Conservation (phyloP, 2,329 filamentous ascomycete species). For the Diaporthe vexans region DNA sequence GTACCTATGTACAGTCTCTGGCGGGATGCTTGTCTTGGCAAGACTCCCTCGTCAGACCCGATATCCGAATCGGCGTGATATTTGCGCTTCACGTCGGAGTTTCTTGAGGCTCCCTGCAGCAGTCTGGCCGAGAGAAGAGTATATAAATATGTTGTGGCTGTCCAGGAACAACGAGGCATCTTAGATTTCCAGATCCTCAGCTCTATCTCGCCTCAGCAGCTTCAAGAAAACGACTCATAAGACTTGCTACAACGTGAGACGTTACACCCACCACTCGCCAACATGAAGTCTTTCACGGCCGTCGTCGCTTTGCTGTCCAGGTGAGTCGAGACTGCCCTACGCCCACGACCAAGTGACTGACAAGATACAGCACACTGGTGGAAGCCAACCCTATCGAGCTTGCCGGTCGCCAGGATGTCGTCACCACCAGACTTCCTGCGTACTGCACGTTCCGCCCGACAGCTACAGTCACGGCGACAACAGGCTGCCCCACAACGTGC, state of each 20-base stretch:
- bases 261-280: neutral
- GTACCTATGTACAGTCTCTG: neutral
- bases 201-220: neutral
- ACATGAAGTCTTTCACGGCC: slow-evolving; percentile 18
- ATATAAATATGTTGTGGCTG: neutral
- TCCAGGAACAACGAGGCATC: neutral
- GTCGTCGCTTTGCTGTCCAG: slow-evolving; percentile 6
- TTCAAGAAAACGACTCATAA: neutral
- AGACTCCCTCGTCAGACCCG: slow-evolving; percentile 10
- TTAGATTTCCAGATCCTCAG: neutral
- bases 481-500: slow-evolving; percentile 27
- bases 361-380: slow-evolving; percentile 11
- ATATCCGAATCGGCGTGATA: neutral
- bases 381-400: neutral
- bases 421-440: neutral
- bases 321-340: neutral
- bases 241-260: neutral
- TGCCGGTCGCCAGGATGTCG: neutral
- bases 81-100: neutral
- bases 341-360: neutral
- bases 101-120: neutral
- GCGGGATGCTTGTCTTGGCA: neutral
- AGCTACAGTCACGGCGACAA: slow-evolving; percentile 12
- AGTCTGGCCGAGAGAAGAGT: neutral
- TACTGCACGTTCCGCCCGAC: slow-evolving; percentile 32